Evolutionary conservation across 108 stramenopile species (phyloP).

Genomic region (Pelagomonas calceolata): DNA sequence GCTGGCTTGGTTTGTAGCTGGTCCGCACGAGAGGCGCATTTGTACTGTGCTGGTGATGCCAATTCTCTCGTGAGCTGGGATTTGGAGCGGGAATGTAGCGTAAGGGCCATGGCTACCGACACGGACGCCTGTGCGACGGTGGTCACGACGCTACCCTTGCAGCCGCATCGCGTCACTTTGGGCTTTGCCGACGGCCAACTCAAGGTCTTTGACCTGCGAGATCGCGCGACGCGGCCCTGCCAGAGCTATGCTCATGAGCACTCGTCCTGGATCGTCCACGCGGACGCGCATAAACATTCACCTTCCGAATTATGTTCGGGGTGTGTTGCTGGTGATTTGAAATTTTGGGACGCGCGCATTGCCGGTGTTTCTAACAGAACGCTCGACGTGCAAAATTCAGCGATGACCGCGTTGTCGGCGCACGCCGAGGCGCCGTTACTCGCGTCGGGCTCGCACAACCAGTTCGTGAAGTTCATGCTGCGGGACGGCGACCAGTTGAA

Average conservation of each 20-base stretch:
- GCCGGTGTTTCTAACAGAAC: slow-evolving; percentile 43
- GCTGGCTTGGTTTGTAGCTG: slow-evolving; percentile 78
- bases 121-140: slow-evolving; percentile 64
- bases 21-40: slow-evolving; percentile 53
- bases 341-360: slow-evolving; percentile 79
- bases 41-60: slow-evolving; percentile 71
- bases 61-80: slow-evolving; percentile 78
- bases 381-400: slow-evolving; percentile 64
- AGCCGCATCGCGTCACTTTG: slow-evolving; percentile 64
- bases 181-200: slow-evolving; percentile 79
- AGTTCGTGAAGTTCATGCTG: slow-evolving; percentile 81
- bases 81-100: slow-evolving; percentile 58
- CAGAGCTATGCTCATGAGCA: slow-evolving; percentile 40
- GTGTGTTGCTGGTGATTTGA: slow-evolving; percentile 66
- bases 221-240: slow-evolving; percentile 7
- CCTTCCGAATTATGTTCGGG: slow-evolving; percentile 63
- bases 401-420: slow-evolving; percentile 82
- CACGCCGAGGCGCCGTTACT: slow-evolving; percentile 76
- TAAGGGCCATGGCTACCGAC: slow-evolving; percentile 33
- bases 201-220: slow-evolving; percentile 71
- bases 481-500: slow-evolving; percentile 75
- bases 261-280: slow-evolving; percentile 66
- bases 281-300: slow-evolving; percentile 3
- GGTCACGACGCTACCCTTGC: slow-evolving; percentile 53
- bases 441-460: slow-evolving; percentile 78